Base-by-base conservation (phyloP, 345 rosid genomes). In the Ceriops tagal region DNA sequence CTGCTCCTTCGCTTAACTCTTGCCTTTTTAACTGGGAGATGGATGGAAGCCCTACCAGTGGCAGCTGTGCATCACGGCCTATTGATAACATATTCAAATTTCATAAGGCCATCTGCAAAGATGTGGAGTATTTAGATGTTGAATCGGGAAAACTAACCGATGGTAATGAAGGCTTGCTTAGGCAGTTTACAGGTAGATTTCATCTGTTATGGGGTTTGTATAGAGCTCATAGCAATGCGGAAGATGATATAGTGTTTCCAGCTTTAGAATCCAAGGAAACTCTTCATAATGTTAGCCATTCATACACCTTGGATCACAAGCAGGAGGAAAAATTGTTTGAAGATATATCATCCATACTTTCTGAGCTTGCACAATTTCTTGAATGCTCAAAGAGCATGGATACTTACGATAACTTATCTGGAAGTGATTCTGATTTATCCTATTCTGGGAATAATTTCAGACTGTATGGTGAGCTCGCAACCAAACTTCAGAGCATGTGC, bases 231-330 rank as follows among this genome's bases (percentile, higher is more conserved):
- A 85, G 89, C 71, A 85, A 85, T 74, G 89, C 89, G 0, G 89
- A 85, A 75, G 89, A 85, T 79, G 89, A 85, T 71, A 85, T 85
- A 64, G 87, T 85, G 57, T 85, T 85, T 75, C 89, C 89, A 15
- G 89, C 85, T 35, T 67, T 85, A 74, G 89, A 85, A 68, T 83
- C 89, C 52, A 85, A 65, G 71, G 89, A 85, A 77, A 74, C 87
- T 61, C 87, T 85, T 66, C 87, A 81, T 74, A 85, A 85, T 53
- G 89, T 85, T 31, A 85, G 89, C 73, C 89, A 85, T 65, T 85
- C 89, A 21, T 85, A 85, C 75, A 85, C 87, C 55, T 68, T 85
- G 61, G 89, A 85, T 68, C 89, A 85, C 75, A 79, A 81, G 75
- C 89, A 85, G 76, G 89, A 85, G 76, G 89, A 83, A 58, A 81